Evolutionary conservation across 2,329 filamentous ascomycete species (phyloP).

Genomic region (Aureobasidium mangrovei): DNA sequence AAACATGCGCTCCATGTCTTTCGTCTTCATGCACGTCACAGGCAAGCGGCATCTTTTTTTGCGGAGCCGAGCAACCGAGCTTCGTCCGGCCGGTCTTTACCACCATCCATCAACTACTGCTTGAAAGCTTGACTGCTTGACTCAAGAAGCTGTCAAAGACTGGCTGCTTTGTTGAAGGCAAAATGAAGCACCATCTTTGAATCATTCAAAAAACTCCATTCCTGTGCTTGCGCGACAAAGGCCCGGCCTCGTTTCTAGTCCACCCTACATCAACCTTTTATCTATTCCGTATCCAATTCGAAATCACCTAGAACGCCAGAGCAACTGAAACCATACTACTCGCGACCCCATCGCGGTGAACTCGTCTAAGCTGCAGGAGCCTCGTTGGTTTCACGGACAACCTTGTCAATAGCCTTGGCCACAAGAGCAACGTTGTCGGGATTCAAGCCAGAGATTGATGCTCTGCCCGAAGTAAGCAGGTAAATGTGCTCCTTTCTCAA

Average conservation of each 20-base stretch:
- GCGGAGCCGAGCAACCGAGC: not conserved
- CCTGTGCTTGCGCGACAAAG: too few relatives aligned
- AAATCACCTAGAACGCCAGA: not conserved
- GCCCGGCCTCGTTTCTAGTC: too few relatives aligned
- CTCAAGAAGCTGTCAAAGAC: too few relatives aligned
- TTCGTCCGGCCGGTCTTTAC: not conserved
- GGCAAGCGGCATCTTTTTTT: not conserved
- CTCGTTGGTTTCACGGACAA: conserved; percentile 1
- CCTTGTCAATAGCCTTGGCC: conserved; percentile 12
- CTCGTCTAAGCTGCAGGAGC: not conserved
- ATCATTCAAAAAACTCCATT: too few relatives aligned
- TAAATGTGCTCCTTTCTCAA: conserved; percentile 65
- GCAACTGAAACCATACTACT: too few relatives aligned
- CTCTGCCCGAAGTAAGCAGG: conserved; percentile 35
- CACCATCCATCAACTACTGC: not conserved
- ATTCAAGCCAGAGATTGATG: conserved; percentile 9
- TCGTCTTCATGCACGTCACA: conserved; percentile 8
- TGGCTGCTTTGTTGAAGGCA: too few relatives aligned
- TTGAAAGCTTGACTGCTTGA: too few relatives aligned
- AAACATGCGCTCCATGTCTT: not conserved
- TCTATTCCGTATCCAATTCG: too few relatives aligned
- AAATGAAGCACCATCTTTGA: too few relatives aligned
- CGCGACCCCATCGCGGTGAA: too few relatives aligned
- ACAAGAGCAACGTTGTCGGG: conserved; percentile 3
- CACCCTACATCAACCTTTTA: too few relatives aligned